Evolutionary conservation across 148 eudicot species (phyloP).

Genomic region (Silene latifolia): DNA sequence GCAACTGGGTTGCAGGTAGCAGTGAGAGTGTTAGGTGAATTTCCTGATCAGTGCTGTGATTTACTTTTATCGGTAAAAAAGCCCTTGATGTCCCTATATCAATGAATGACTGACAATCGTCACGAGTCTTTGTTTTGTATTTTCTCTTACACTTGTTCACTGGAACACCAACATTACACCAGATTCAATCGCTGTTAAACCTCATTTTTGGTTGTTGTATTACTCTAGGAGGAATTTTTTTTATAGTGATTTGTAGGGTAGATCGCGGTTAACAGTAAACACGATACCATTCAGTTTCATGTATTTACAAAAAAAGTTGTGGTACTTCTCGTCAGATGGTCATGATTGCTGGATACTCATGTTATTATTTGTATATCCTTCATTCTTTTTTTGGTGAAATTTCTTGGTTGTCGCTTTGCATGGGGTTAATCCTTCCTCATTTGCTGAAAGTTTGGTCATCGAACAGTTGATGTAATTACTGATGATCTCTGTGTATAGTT

Average conservation of each 20-base stretch:
- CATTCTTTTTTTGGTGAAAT: background rate
- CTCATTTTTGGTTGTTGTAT: constrained; percentile 1
- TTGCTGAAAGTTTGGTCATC: background rate
- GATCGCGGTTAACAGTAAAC: background rate
- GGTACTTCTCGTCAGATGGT: background rate
- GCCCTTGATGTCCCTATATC: background rate
- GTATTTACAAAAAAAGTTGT: background rate
- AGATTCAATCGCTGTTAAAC: background rate
- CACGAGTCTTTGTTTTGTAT: background rate
- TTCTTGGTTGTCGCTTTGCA: background rate
- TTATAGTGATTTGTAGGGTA: background rate
- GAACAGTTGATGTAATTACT: background rate
- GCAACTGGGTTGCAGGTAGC: too few species aligned
- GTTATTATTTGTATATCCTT: background rate
- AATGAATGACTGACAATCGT: background rate
- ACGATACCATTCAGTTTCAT: background rate
- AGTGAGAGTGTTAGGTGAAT: background rate
- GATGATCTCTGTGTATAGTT: background rate
- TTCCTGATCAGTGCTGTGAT: background rate
- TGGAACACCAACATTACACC: background rate
- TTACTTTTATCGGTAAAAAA: background rate
- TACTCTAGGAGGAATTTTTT: background rate
- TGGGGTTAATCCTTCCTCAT: background rate
- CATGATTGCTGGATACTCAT: too few species aligned
- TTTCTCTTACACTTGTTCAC: background rate